A percentile compares a stretch with the other conserved stretches of the same genome.
These are phyloP conservation scores for Backusella macrospora DNA, from an alignment of 192 early-diverging fungal genomes.

Conservation along the genomic window DNA sequence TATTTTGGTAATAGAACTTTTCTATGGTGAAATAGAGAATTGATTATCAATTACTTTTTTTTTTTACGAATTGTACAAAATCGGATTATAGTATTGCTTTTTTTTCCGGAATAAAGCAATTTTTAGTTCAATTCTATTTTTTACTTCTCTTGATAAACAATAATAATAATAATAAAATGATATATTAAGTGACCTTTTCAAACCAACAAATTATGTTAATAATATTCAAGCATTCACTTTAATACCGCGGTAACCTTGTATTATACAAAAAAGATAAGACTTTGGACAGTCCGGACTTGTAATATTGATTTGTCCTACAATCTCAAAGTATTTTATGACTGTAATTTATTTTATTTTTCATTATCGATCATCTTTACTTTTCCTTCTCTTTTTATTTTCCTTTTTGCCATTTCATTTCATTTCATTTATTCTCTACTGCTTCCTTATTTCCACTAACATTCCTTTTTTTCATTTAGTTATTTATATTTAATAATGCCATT, in stretches of 20 bases:
- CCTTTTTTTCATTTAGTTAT: background rate
- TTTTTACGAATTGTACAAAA: background rate
- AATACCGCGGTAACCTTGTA: slow-evolving; percentile 1
- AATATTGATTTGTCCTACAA: slow-evolving; percentile 16
- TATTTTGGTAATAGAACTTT: background rate
- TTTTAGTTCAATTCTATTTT: too few species aligned
- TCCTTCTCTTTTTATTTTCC: background rate
- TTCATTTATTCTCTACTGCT: background rate
- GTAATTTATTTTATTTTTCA: slow-evolving; percentile 1
- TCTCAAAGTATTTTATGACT: background rate
- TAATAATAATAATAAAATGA: too few species aligned
- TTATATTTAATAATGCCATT: slow-evolving; percentile 6
- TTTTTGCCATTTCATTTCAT: too few species aligned
- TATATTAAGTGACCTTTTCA: too few species aligned
- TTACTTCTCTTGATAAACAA: too few species aligned
- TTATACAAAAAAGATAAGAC: background rate
- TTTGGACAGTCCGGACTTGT: background rate
- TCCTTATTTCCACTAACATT: background rate
- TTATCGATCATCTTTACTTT: background rate
- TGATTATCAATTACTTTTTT: background rate
- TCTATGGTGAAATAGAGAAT: background rate
- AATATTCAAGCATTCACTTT: background rate
- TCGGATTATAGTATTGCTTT: too few species aligned
- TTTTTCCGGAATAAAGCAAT: background rate
- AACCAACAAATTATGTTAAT: too few species aligned